Conservation (phyloP, 202 grass and related monocot species). For the Saccharum hybrid region DNA sequence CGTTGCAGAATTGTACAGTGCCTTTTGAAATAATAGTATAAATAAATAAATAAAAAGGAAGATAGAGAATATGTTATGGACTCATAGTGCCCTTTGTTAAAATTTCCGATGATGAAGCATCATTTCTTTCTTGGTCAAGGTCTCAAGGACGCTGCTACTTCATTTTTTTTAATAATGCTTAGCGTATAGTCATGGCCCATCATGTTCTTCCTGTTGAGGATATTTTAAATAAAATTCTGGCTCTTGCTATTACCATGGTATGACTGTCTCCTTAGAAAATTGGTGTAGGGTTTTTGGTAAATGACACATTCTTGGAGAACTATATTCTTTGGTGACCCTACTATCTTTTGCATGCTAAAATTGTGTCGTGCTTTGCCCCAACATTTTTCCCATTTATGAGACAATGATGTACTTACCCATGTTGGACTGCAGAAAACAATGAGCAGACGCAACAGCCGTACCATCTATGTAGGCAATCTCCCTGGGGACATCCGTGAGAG, state of each 20-base stretch:
- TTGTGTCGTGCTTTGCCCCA: neutral
- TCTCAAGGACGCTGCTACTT: neutral
- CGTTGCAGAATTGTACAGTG: neutral
- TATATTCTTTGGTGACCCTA: neutral
- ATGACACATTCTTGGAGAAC: neutral
- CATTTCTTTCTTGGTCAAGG: no score
- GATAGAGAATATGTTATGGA: neutral
- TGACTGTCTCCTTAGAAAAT: neutral
- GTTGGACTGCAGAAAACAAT: slow-evolving; percentile 55
- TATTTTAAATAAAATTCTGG: neutral
- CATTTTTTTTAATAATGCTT: neutral
- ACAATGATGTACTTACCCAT: slow-evolving; percentile 5
- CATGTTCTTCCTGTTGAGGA: neutral
- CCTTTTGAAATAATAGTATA: neutral
- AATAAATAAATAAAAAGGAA: neutral
- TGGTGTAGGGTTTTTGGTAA: neutral
- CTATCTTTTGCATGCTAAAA: neutral
- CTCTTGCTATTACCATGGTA: neutral
- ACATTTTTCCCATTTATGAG: slow-evolving; percentile 19
- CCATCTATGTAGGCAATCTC: slow-evolving; percentile 89
- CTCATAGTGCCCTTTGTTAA: no score
- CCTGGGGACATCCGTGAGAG: slow-evolving; percentile 91
- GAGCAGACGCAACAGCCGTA: slow-evolving; percentile 73
- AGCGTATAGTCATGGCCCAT: neutral
- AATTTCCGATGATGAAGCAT: no score